Conservation (phyloP, 2,329 filamentous ascomycete genomes). For the Aspergillus awamori region DNA sequence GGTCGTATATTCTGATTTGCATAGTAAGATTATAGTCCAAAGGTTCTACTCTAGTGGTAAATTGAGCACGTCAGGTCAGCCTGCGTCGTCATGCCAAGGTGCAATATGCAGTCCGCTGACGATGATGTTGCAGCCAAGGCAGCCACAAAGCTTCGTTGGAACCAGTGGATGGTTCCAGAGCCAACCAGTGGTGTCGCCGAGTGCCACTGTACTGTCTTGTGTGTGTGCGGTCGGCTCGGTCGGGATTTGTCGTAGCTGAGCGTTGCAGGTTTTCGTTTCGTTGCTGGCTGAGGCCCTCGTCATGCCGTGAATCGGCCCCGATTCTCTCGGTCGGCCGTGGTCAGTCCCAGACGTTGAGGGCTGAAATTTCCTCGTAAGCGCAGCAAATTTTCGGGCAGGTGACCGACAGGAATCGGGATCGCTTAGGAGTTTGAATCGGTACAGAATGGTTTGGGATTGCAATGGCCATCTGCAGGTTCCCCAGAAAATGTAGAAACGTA, state of each 20-base stretch:
- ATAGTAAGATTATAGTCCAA: neutral
- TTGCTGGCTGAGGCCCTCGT: neutral
- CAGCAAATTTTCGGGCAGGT: neutral
- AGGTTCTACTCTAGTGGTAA: neutral
- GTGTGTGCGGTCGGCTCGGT: conserved; percentile 17
- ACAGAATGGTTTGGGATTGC: neutral
- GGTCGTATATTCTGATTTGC: neutral
- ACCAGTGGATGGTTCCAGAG: conserved; percentile 13
- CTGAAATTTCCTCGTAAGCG: neutral
- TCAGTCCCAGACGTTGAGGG: neutral
- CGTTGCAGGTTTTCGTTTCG: neutral
- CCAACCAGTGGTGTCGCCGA: conserved; percentile 7
- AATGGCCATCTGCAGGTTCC: neutral
- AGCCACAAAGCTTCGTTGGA: conserved; percentile 16
- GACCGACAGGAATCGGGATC: neutral
- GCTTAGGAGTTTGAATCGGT: neutral
- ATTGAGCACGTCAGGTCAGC: neutral
- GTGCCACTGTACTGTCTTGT: conserved; percentile 7
- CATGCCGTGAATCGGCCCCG: conserved; percentile 13
- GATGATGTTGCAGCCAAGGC: conserved; percentile 4
- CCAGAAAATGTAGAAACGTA: neutral
- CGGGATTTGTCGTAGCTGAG: conserved; percentile 5
- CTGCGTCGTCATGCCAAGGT: conserved; percentile 6
- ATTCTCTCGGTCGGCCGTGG: conserved; percentile 8
- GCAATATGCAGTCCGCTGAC: neutral